Evolutionary conservation across 441 rosid species (phyloP), one percentile per base, ranked within the genome.

Genomic region (Eugenia klotzschiana): DNA sequence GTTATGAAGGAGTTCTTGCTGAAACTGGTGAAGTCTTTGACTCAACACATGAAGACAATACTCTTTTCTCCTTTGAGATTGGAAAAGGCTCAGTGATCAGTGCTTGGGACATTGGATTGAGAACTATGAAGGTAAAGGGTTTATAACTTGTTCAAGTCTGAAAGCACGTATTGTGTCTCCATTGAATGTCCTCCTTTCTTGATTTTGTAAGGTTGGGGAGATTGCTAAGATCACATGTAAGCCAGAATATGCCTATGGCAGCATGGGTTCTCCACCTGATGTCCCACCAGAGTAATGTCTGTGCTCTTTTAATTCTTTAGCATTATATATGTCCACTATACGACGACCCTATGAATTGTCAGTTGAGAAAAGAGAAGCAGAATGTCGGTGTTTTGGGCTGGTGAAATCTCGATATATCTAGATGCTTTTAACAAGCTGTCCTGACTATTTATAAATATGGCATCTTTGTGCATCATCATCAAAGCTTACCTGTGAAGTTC

Each of bases 231-330:
- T 95, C 86, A 93, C 92, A 72, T 97, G 98, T 92, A 95, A 93
- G 89, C 96, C 98, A 49, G 98, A 95, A 51, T 94, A 95, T 89
- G 98, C 98, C 51, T 95, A 94, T 83, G 98, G 99, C 54, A 88
- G 90, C 79, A 91, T 91, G n/a, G 99, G 98, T 43, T 94, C 98
- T 84, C 94, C 97, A 64, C 98, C 98, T 0, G 98, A 94, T 82
- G 91, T 97, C 84, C 98, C 98, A 79, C 92, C 99, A 3, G 83
- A 91, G 99, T 95, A 94, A 84, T 87, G 8, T 26, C 79, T 73
- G 6, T 56, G 51, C 49, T 81, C 64, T 46, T 20, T 51, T 15
- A 64, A 33, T 33, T 64, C 25, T 64, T 64, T 33, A 33, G n/a
- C 8, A 3, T 64, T 18, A 33, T 4, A 64, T 20, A 33, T 20